phyloP scores from a whole-genome alignment of 345 rosid genomes.

The Physaria fendleri region DNA sequence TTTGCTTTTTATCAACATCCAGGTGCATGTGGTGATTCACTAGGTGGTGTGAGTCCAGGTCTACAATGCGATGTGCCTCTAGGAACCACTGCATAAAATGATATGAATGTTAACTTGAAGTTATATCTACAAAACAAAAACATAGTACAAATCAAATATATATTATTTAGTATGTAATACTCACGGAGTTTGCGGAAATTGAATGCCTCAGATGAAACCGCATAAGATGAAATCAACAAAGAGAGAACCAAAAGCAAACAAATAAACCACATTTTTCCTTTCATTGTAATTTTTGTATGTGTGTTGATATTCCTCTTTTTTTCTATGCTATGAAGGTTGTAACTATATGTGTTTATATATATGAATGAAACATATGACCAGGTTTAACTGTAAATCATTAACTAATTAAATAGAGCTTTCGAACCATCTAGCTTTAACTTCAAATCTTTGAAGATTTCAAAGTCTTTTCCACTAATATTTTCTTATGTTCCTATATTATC shows the following conservation, averaged over 20 bases:
- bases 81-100: not conserved
- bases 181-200: conserved; percentile 16
- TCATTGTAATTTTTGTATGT: not conserved
- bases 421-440: not conserved
- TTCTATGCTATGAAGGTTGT: not conserved
- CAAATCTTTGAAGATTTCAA: not conserved
- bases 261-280: not conserved
- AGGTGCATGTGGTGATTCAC: too few relatives aligned
- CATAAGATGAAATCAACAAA: not conserved
- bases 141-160: not conserved
- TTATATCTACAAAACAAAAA: not conserved
- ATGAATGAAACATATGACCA: not conserved
- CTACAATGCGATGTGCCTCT: not conserved
- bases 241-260: not conserved
- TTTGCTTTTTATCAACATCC: not conserved
- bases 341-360: not conserved
- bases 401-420: not conserved
- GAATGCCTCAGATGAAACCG: not conserved
- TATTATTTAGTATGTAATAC: conserved; percentile 1
- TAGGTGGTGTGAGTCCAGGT: not conserved
- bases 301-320: not conserved
- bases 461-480: not conserved
- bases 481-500: not conserved
- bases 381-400: not conserved
- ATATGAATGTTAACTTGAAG: not conserved